These are phyloP conservation scores for Colletotrichum aenigma DNA, from an alignment of 2,329 filamentous ascomycete species.

Conservation along the genomic window DNA sequence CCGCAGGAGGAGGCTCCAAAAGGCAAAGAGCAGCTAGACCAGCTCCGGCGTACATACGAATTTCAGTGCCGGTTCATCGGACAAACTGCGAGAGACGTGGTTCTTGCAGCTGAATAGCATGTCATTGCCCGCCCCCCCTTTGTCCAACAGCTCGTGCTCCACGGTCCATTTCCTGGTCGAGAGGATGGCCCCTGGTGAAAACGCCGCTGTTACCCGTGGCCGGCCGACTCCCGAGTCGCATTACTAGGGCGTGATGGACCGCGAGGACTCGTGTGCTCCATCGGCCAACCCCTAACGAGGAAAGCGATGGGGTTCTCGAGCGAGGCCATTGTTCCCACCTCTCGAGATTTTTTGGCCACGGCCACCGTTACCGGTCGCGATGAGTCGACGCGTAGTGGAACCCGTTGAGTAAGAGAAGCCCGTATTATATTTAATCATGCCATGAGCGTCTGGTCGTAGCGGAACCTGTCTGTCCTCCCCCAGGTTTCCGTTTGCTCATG, in stretches of 20 bases:
- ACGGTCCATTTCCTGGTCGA: background rate
- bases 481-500: slow-evolving; percentile 9
- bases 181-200: background rate
- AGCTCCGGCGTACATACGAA: background rate
- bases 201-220: slow-evolving; percentile 10
- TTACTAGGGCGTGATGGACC: background rate
- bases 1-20: background rate
- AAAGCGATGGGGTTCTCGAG: slow-evolving; percentile 7
- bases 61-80: background rate
- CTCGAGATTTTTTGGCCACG: slow-evolving; percentile 10
- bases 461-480: background rate
- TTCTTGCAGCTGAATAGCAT: slow-evolving; percentile 5
- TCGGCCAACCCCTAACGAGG: slow-evolving; percentile 10
- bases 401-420: slow-evolving; percentile 11
- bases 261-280: slow-evolving; percentile 6
- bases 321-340: slow-evolving; percentile 4
- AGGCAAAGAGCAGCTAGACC: background rate
- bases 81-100: background rate
- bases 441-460: background rate
- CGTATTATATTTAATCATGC: slow-evolving; percentile 16
- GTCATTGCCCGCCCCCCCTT: background rate
- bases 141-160: background rate
- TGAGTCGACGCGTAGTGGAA: slow-evolving; percentile 18
- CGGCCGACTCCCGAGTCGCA: slow-evolving; percentile 15
- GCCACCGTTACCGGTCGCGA: slow-evolving; percentile 14